Percentiles rank a stretch among this genome's conserved stretches.
Evolutionary conservation across 257 asterid genomes (phyloP).

Genomic region (Salvia splendens): DNA sequence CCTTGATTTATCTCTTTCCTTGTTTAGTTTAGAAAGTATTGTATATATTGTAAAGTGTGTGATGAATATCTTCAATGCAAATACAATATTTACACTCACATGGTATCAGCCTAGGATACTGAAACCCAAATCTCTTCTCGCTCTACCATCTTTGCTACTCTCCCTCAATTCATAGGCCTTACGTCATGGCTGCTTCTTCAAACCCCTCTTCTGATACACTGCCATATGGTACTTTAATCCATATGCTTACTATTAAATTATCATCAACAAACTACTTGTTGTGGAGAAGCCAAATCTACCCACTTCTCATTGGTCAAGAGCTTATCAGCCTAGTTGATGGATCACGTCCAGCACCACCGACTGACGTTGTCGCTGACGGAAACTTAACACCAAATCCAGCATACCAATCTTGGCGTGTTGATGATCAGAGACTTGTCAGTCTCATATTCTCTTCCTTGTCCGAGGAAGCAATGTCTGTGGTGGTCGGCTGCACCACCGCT

Average conservation of each 20-base stretch:
- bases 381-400: neutral
- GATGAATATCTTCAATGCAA: too few relatives aligned
- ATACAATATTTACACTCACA: too few relatives aligned
- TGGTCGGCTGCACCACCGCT: constrained; percentile 1
- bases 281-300: neutral
- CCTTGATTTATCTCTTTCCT: too few relatives aligned
- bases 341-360: neutral
- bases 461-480: neutral
- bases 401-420: neutral
- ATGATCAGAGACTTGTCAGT: neutral
- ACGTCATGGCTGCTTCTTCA: neutral
- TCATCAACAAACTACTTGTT: neutral
- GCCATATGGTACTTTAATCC: neutral
- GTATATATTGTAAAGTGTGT: too few relatives aligned
- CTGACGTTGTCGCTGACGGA: neutral
- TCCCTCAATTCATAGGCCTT: too few relatives aligned
- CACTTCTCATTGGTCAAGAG: constrained; percentile 4
- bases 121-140: neutral
- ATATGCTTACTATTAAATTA: neutral
- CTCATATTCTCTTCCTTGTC: neutral
- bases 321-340: constrained; percentile 1
- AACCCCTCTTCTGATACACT: neutral
- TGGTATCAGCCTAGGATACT: neutral
- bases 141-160: too few relatives aligned
- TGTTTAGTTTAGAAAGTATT: too few relatives aligned